phyloP scores from a whole-genome alignment of 2,329 filamentous ascomycete genomes.

The Aspergillus fumigatus region DNA sequence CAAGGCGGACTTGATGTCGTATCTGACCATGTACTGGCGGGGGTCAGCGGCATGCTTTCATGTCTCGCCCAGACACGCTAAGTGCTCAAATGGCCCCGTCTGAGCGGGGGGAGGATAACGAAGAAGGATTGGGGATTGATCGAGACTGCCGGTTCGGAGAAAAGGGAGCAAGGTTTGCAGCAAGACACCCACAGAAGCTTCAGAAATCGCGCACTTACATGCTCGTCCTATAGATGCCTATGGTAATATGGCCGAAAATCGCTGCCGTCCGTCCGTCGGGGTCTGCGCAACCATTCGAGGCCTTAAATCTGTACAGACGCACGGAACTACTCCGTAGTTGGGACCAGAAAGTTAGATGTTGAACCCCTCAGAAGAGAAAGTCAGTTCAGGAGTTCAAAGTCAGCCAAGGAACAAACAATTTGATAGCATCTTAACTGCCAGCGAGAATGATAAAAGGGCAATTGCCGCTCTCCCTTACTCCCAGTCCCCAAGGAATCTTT shows the following conservation, averaged over 20 bases:
- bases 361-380: neutral
- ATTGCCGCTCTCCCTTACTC: neutral
- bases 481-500: neutral
- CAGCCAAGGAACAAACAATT: neutral
- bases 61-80: neutral
- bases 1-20: neutral
- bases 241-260: neutral
- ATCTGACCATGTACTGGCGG: neutral
- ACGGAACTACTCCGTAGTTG: neutral
- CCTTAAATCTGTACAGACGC: neutral
- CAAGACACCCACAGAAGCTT: neutral
- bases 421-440: neutral
- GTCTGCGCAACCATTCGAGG: neutral
- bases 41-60: neutral
- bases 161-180: neutral
- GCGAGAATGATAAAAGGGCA: neutral
- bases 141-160: neutral
- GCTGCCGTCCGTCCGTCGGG: neutral
- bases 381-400: neutral
- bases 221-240: neutral
- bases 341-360: neutral
- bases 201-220: neutral
- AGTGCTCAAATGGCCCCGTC: neutral
- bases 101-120: neutral
- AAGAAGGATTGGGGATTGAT: neutral